These are phyloP conservation scores for Podospora australis DNA, from an alignment of 495 filamentous ascomycete species.

Conservation along the genomic window DNA sequence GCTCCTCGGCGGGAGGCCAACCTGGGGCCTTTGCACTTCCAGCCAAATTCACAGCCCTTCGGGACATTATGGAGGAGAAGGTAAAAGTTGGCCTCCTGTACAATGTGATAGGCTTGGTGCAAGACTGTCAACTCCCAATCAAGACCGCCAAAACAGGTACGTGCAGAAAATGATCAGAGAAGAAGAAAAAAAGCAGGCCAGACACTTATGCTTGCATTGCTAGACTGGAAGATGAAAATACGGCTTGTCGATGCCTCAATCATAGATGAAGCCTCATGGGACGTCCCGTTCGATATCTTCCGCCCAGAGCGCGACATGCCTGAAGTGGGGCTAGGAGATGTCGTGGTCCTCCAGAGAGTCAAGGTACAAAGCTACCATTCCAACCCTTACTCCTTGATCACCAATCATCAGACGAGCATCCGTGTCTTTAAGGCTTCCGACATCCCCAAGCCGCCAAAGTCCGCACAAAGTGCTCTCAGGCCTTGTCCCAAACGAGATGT, in stretches of 20 bases:
- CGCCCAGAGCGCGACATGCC: conserved; percentile 35
- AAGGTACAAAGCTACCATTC: conserved; percentile 30
- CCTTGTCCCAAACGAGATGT: not conserved
- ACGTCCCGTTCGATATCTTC: conserved; percentile 38
- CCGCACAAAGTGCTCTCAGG: conserved; percentile 27
- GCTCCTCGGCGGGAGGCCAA: too few species aligned
- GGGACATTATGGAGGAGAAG: conserved; percentile 25
- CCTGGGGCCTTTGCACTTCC: too few species aligned
- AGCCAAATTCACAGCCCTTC: conserved; percentile 23
- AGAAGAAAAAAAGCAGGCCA: too few species aligned
- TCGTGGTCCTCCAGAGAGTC: conserved; percentile 33
- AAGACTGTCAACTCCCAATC: conserved; percentile 40
- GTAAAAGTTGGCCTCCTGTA: conserved; percentile 24
- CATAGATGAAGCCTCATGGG: conserved; percentile 18
- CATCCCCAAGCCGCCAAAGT: conserved; percentile 33
- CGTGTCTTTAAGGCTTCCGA: conserved; percentile 31
- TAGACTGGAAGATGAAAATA: conserved; percentile 38
- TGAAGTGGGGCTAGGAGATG: conserved; percentile 29
- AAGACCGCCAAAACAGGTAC: conserved; percentile 36
- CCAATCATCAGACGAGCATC: conserved; percentile 29
- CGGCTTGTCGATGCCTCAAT: conserved; percentile 37
- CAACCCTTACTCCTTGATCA: conserved; percentile 32
- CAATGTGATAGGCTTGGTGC: conserved; percentile 45
- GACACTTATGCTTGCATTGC: too few species aligned
- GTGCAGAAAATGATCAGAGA: too few species aligned